Percentiles rank a stretch among this genome's conserved stretches.
Evolutionary conservation across 441 rosid genomes (phyloP).

Genomic region (Lepidium campestre): DNA sequence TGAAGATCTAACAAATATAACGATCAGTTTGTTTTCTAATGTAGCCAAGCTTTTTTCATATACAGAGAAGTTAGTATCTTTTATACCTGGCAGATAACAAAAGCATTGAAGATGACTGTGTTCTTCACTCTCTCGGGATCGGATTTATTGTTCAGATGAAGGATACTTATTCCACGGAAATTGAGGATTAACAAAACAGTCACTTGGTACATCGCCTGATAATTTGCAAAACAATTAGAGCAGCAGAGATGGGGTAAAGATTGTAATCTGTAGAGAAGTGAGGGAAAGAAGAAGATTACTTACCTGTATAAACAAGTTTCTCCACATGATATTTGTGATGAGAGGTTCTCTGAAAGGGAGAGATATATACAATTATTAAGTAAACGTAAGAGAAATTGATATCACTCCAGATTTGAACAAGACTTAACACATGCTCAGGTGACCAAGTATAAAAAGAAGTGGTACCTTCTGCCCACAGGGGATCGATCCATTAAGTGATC

Average conservation of each 20-base stretch:
- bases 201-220: slow-evolving; percentile 87
- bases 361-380: background rate
- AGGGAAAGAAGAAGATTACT: background rate
- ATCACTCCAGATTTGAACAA: background rate
- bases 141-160: slow-evolving; percentile 37
- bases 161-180: slow-evolving; percentile 62
- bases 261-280: background rate
- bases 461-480: slow-evolving; percentile 90
- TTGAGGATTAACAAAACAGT: slow-evolving; percentile 68
- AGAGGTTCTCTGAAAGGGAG: slow-evolving; percentile 73
- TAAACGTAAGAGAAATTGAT: background rate
- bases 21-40: slow-evolving; percentile 1
- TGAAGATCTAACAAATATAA: slow-evolving; percentile 54
- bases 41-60: background rate
- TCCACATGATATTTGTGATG: slow-evolving; percentile 94
- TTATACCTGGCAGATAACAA: slow-evolving; percentile 86
- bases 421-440: background rate
- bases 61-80: slow-evolving; percentile 7
- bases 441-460: background rate
- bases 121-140: slow-evolving; percentile 70
- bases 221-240: slow-evolving; percentile 12
- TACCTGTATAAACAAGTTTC: slow-evolving; percentile 92
- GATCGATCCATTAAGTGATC: slow-evolving; percentile 81
- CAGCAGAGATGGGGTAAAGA: background rate
- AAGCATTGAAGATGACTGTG: slow-evolving; percentile 86